These are phyloP conservation scores for Aspergillus neoniger DNA, from an alignment of 2,329 filamentous ascomycete genomes.

Conservation along the genomic window DNA sequence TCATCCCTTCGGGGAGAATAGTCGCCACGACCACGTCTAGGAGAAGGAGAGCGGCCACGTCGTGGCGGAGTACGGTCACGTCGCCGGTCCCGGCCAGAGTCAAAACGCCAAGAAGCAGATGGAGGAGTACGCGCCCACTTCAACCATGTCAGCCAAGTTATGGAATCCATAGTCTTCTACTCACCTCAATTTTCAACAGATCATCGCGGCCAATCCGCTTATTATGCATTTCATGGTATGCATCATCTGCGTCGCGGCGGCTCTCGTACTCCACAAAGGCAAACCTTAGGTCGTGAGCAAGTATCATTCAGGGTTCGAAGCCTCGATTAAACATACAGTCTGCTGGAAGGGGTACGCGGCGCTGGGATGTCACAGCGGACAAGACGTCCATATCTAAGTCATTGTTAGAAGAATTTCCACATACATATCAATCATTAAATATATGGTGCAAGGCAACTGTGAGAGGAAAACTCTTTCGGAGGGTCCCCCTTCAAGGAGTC, in stretches of 20 bases:
- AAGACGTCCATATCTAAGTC: slow-evolving; percentile 84
- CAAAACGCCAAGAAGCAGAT: slow-evolving; percentile 97
- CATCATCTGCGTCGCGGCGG: slow-evolving; percentile 95
- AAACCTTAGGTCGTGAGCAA: slow-evolving; percentile 64
- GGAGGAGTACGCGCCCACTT: slow-evolving; percentile 98
- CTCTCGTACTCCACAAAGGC: slow-evolving; percentile 99
- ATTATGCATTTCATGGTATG: slow-evolving; percentile 99
- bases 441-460: slow-evolving; percentile 10
- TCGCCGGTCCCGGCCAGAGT: slow-evolving; percentile 75
- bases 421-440: background rate
- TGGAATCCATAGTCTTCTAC: slow-evolving; percentile 25
- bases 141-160: slow-evolving; percentile 20
- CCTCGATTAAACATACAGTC: slow-evolving; percentile 71
- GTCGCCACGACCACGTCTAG: slow-evolving; percentile 62
- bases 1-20: slow-evolving; percentile 90
- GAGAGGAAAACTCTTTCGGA: slow-evolving; percentile 11
- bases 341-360: slow-evolving; percentile 86
- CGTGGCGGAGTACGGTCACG: slow-evolving; percentile 75
- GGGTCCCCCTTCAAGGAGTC: background rate
- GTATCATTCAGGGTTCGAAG: slow-evolving; percentile 6
- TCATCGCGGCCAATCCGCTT: slow-evolving; percentile 97
- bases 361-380: slow-evolving; percentile 98
- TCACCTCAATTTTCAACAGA: slow-evolving; percentile 93
- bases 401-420: slow-evolving; percentile 39
- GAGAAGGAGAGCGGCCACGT: slow-evolving; percentile 64